Percentiles rank a stretch among this genome's conserved stretches.
phyloP scores from a whole-genome alignment of 768 basidiomycete genomes.

The Leccinellum albellum region DNA sequence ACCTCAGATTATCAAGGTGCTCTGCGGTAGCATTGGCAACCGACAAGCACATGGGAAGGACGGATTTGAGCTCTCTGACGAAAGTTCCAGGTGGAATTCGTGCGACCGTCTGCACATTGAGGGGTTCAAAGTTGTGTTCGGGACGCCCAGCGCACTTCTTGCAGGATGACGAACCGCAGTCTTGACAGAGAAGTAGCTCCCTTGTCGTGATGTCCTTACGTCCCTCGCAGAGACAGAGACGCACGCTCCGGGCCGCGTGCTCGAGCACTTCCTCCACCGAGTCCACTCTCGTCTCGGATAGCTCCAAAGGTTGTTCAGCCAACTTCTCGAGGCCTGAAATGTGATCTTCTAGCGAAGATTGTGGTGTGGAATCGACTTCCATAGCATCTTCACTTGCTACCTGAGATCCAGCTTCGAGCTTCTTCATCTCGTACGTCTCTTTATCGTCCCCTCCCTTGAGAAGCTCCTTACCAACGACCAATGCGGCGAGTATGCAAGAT shows the following conservation, averaged over 20 bases:
- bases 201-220: slow-evolving; percentile 70
- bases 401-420: slow-evolving; percentile 33
- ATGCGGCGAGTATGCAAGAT: slow-evolving; percentile 78
- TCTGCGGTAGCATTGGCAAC: slow-evolving; percentile 48
- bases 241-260: slow-evolving; percentile 64
- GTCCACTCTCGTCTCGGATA: slow-evolving; percentile 49
- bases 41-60: slow-evolving; percentile 82
- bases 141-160: slow-evolving; percentile 86
- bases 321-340: slow-evolving; percentile 75
- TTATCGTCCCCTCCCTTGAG: slow-evolving; percentile 64
- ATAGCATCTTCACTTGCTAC: slow-evolving; percentile 38
- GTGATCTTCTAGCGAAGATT: slow-evolving; percentile 39
- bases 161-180: slow-evolving; percentile 80
- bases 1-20: slow-evolving; percentile 50
- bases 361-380: slow-evolving; percentile 43
- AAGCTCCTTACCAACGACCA: slow-evolving; percentile 63
- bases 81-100: slow-evolving; percentile 75
- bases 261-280: slow-evolving; percentile 55
- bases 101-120: slow-evolving; percentile 48
- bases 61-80: slow-evolving; percentile 69
- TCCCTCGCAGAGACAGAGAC: slow-evolving; percentile 91
- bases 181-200: slow-evolving; percentile 61
- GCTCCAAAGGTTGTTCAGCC: slow-evolving; percentile 58
- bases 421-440: slow-evolving; percentile 66
- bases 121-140: slow-evolving; percentile 67